phyloP scores from a whole-genome alignment of 2,329 filamentous ascomycete species.

The Botrytis tulipae region DNA sequence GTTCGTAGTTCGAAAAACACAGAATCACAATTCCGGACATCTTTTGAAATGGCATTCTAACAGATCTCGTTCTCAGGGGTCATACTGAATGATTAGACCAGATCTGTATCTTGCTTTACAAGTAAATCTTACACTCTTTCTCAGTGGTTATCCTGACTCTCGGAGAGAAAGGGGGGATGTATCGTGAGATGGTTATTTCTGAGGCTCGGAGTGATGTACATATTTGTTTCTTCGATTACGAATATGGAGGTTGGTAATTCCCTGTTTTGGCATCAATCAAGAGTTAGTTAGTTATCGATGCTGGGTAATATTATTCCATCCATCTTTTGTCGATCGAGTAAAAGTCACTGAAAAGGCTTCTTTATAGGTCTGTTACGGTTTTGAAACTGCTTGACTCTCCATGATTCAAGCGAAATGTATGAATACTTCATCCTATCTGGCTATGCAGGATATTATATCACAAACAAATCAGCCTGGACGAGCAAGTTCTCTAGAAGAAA shows the following conservation, averaged over 20 bases:
- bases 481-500: background rate
- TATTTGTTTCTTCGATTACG: background rate
- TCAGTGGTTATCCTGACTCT: background rate
- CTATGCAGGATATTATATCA: background rate
- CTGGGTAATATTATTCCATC: background rate
- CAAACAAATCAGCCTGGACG: background rate
- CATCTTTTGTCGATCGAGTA: too few relatives aligned
- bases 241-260: background rate
- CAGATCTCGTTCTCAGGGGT: rapidly evolving
- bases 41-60: background rate
- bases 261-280: background rate
- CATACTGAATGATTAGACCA: background rate
- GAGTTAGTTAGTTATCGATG: background rate
- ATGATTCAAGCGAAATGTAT: too few relatives aligned
- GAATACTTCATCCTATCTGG: background rate
- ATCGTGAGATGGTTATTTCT: background rate
- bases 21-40: too few relatives aligned
- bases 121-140: background rate
- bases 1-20: too few relatives aligned
- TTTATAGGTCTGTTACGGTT: background rate
- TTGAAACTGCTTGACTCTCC: background rate
- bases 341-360: background rate
- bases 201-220: background rate
- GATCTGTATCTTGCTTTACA: background rate
- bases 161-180: background rate